Evolutionary conservation across 2,329 filamentous ascomycete species (phyloP).

Genomic region (Beauveria medogensis): DNA sequence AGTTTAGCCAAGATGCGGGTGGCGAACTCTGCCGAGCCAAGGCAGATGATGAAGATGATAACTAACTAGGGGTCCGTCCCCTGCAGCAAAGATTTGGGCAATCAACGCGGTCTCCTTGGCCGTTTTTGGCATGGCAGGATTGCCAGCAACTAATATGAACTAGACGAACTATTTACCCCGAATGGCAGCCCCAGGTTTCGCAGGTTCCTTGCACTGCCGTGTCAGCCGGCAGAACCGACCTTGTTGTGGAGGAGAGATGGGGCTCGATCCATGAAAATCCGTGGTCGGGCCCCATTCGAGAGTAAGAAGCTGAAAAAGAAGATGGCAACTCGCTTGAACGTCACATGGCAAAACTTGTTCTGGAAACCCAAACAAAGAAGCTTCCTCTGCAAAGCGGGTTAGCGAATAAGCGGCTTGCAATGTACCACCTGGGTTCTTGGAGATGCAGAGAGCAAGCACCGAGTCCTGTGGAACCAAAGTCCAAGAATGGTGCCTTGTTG

Average conservation of each 20-base stretch:
- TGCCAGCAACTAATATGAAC: too few species aligned
- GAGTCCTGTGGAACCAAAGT: neutral
- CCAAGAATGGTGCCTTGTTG: neutral
- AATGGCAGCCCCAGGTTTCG: too few species aligned
- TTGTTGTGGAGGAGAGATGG: too few species aligned
- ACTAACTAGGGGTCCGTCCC: neutral
- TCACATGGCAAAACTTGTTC: neutral
- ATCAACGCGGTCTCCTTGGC: neutral
- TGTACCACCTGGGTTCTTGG: neutral
- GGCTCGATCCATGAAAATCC: too few species aligned
- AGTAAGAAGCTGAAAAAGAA: slow-evolving; percentile 5
- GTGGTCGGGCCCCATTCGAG: neutral
- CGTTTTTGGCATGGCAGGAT: neutral
- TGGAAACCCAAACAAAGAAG: neutral
- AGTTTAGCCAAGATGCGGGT: neutral
- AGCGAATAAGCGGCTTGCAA: neutral
- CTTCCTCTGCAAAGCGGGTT: neutral
- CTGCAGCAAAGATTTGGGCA: neutral
- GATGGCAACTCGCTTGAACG: neutral
- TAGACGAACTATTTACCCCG: neutral
- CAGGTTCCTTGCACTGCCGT: neutral
- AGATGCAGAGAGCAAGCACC: neutral
- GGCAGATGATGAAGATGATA: neutral
- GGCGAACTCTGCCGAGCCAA: neutral
- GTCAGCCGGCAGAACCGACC: neutral